These are phyloP conservation scores for Hypoxylon crocopeplum DNA, from an alignment of 495 filamentous ascomycete genomes.

Conservation along the genomic window DNA sequence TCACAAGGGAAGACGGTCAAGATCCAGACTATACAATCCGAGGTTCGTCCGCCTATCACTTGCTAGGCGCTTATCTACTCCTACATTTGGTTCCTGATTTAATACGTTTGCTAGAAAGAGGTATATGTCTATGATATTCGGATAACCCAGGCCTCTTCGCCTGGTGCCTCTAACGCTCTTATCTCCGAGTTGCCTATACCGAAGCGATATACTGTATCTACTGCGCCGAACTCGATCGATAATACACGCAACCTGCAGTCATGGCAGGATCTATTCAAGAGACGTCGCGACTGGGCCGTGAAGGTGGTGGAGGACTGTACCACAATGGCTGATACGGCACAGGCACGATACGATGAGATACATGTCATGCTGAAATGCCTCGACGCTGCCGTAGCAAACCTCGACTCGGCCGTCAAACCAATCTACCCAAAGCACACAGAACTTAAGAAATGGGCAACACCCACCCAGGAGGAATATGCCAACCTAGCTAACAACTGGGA, in stretches of 20 bases:
- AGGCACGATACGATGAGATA: slow-evolving; percentile 65
- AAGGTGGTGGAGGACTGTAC: slow-evolving; percentile 69
- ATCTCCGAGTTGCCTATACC: slow-evolving; percentile 63
- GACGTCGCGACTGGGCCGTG: slow-evolving; percentile 76
- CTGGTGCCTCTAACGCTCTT: slow-evolving; percentile 43
- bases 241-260: slow-evolving; percentile 75
- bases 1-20: slow-evolving; percentile 81
- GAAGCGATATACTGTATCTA: slow-evolving; percentile 61
- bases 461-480: slow-evolving; percentile 73
- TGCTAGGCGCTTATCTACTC: too few species aligned
- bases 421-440: slow-evolving; percentile 77
- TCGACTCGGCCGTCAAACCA: slow-evolving; percentile 75
- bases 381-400: slow-evolving; percentile 79
- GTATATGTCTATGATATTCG: slow-evolving; percentile 86
- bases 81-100: neutral
- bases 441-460: slow-evolving; percentile 73
- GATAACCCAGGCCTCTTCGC: slow-evolving; percentile 59
- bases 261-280: slow-evolving; percentile 83
- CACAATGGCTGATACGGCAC: slow-evolving; percentile 58
- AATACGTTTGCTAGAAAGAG: slow-evolving; percentile 64
- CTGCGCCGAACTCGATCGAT: slow-evolving; percentile 74
- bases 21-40: slow-evolving; percentile 72
- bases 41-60: slow-evolving; percentile 74
- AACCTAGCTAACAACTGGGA: slow-evolving; percentile 72
- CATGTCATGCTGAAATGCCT: slow-evolving; percentile 74